Evolutionary conservation across 2,329 filamentous ascomycete genomes (phyloP), one percentile per base, ranked within the genome.

Genomic region (Colletotrichum camelliae): DNA sequence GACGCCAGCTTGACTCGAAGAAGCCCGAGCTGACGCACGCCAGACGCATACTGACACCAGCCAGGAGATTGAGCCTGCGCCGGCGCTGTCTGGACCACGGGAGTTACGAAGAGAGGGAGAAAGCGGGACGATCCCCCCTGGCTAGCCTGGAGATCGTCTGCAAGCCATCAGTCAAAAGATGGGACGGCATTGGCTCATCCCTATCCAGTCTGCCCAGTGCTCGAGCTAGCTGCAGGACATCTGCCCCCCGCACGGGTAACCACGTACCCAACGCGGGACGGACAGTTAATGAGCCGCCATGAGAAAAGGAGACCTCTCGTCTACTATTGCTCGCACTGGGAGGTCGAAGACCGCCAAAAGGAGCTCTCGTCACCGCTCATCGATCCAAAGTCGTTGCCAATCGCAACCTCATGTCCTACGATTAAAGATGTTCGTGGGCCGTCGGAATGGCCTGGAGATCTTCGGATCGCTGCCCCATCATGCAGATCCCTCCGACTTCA

Each of bases 81-180:
- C 55, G 37, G 61, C 21, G 33, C 60, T 43, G 61, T 24, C 35
- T 64, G 21, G 24, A n/a, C 61, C 61, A 15, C 61, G n/a, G n/a
- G 35, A 64, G 31, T 21, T 24, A 21, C 18, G 15, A 62, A 57
- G 70, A 57, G 70, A 73, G 57, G 29, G n/a, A 57, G 43, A 52
- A 31, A 55, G 52, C 37, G 21, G 29, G 55, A 29, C 12, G 29
- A 31, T 15, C 55, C 29, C 65, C 64, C 64, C 55, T 64, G 55
- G 29, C 70, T 73, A 68, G 70, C 57, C 61, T 65, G 68, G 8
- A 48, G 48, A 74, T 70, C 67, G 72, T 60, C 35, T 35, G 31
- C 12, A 65, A 60, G 67, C 58, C 67, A 70, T 37, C 43, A 21
- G 24, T 58, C 48, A 9, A 65, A 66, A 70, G n/a, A 64, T 70